phyloP scores from a whole-genome alignment of 805 yeast genomes.

The Saccharomyces cerevisiae region DNA sequence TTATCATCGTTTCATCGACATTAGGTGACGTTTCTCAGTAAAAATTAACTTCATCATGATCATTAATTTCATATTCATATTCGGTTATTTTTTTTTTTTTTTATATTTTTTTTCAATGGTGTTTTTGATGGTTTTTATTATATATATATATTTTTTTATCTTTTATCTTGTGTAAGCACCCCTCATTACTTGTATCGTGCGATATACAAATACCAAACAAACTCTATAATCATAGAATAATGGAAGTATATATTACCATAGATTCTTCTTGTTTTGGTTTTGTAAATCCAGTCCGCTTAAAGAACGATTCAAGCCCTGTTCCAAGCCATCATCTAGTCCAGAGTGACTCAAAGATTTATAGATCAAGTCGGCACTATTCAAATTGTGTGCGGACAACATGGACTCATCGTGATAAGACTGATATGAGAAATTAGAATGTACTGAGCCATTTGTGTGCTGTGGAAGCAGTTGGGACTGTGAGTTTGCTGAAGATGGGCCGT shows the following conservation, averaged over 20 bases:
- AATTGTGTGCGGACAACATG: constrained; percentile 1
- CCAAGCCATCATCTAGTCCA: constrained; percentile 17
- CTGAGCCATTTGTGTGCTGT: constrained; percentile 30
- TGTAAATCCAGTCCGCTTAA: constrained; percentile 29
- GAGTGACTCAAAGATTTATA: constrained; percentile 12
- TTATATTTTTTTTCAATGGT: not conserved
- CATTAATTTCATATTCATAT: not conserved
- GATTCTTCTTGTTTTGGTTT: constrained; percentile 3
- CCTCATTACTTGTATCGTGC: not conserved
- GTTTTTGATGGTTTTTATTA: not conserved
- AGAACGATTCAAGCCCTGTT: constrained; percentile 27
- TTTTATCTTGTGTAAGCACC: not conserved
- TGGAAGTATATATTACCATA: not conserved
- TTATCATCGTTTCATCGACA: not conserved
- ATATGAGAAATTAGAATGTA: constrained; percentile 28
- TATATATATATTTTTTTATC: not conserved
- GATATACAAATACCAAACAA: not conserved
- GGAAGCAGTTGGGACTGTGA: constrained; percentile 14
- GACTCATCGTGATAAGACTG: constrained; percentile 26
- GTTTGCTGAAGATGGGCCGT: not conserved
- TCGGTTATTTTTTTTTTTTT: not conserved
- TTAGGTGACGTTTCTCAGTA: not conserved
- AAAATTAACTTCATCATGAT: not conserved
- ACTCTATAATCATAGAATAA: not conserved
- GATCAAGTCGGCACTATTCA: constrained; percentile 14